These are phyloP conservation scores for Boletellus deceptivus DNA, from an alignment of 1,284 basidiomycete genomes.

Conservation along the genomic window DNA sequence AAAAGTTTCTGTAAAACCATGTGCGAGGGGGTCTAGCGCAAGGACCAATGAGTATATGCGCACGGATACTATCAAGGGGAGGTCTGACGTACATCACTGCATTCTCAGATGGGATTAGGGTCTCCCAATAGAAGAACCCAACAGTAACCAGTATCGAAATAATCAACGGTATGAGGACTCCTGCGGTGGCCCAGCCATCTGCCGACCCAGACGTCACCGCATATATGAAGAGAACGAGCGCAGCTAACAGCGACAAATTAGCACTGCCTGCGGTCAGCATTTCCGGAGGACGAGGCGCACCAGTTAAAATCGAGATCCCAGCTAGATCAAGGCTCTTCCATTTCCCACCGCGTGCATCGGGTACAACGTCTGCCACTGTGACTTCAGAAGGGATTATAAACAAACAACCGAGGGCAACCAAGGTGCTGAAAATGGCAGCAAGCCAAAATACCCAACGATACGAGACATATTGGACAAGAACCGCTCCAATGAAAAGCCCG, in stretches of 20 bases:
- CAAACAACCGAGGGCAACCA: slow-evolving; percentile 35
- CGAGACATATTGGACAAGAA: slow-evolving; percentile 38
- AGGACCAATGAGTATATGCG: neutral
- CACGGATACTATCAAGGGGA: neutral
- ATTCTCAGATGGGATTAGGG: slow-evolving; percentile 27
- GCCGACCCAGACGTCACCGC: slow-evolving; percentile 40
- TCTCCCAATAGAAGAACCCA: slow-evolving; percentile 43
- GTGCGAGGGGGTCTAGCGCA: slow-evolving; percentile 36
- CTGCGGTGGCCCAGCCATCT: slow-evolving; percentile 37
- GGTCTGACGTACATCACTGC: slow-evolving; percentile 35
- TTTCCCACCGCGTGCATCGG: slow-evolving; percentile 7
- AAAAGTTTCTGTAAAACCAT: slow-evolving; percentile 43
- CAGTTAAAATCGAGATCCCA: slow-evolving; percentile 33
- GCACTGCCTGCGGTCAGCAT: neutral
- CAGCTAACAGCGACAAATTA: slow-evolving; percentile 23
- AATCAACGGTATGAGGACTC: slow-evolving; percentile 36
- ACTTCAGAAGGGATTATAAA: slow-evolving; percentile 27
- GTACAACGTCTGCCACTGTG: neutral
- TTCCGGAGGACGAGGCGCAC: slow-evolving; percentile 15
- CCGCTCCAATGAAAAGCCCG: slow-evolving; percentile 36
- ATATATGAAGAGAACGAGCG: slow-evolving; percentile 41
- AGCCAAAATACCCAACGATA: slow-evolving; percentile 50
- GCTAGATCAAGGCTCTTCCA: slow-evolving; percentile 31
- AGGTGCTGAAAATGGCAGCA: slow-evolving; percentile 38
- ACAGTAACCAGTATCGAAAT: slow-evolving; percentile 35